Base-by-base conservation (phyloP, 257 asterid genomes). In the Salvia splendens region DNA sequence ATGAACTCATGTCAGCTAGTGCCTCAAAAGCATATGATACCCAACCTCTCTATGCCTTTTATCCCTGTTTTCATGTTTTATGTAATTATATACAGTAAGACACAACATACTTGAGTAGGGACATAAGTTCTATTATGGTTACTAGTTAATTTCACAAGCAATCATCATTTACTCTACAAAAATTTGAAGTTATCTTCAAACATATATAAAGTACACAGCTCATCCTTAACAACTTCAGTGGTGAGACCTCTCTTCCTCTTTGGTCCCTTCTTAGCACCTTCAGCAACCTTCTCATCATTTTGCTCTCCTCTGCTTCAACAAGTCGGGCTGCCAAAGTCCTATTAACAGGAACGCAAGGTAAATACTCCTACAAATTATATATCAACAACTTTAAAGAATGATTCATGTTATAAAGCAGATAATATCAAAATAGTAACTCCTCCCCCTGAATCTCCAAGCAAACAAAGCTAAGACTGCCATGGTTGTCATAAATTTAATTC, bases 201-300 rank as follows among this genome's bases (percentile, higher is more conserved):
- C 88, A 93, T 82, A 33, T 54, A 57, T 5, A n/a, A n/a, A n/a
- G 67, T 9, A 64, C 90, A 93, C 76, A 97, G 81, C 12, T 85
- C 89, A 67, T 93, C 99, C 68, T 86, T 77, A 78, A 90, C 73
- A 73, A 82, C 71, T 60, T 84, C 88, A 64, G 66, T 73, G 75
- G 92, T 80, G 71, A 91, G 87, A 61, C 87, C 95, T 70, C 81
- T 90, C 92, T 86, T 89, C 68, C 84, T 93, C 95, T 88, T 90
- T 15, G 83, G 59, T 64, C 72, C 62, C 76, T 86, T 93, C 85
- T 81, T 88, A 48, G 79, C 71, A 69, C 81, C 96, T 28, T 6
- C 62, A 56, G 1, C 69, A 65, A 47, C 82, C 65, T 68, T 65
- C 77, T 78, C 76, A 40, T 84, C 82, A 72, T 77, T 75, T 58